These are phyloP conservation scores for Claviceps monticola DNA, from an alignment of 2,329 filamentous ascomycete species.

Conservation along the genomic window DNA sequence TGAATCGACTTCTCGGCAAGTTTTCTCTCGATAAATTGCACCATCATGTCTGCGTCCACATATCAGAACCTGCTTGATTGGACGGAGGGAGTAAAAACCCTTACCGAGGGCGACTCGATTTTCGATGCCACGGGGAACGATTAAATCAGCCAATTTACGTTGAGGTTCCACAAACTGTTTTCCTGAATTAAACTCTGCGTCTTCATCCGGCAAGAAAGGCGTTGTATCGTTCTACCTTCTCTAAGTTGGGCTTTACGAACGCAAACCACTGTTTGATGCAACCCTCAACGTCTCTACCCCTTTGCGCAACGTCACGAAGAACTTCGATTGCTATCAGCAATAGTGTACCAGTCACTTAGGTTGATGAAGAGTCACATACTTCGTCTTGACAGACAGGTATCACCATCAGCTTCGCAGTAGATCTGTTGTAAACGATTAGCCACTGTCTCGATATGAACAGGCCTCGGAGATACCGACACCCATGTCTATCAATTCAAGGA, in stretches of 20 bases:
- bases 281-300: conserved; percentile 83
- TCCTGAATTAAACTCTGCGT: background rate
- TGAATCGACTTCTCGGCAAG: conserved; percentile 72
- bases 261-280: conserved; percentile 97
- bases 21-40: conserved; percentile 81
- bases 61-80: conserved; percentile 5
- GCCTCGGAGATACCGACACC: conserved; percentile 39
- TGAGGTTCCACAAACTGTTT: conserved; percentile 74
- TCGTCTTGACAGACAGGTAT: conserved; percentile 81
- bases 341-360: background rate
- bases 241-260: conserved; percentile 94
- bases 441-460: background rate
- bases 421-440: conserved; percentile 40
- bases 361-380: conserved; percentile 36
- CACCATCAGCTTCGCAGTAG: conserved; percentile 90
- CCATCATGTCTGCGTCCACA: conserved; percentile 58
- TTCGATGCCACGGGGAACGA: conserved; percentile 87
- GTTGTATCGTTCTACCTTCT: conserved; percentile 39
- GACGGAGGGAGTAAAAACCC: conserved; percentile 11
- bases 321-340: conserved; percentile 33
- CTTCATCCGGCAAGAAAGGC: background rate
- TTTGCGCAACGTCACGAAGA: conserved; percentile 74
- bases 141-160: conserved; percentile 81
- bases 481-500: conserved; percentile 80
- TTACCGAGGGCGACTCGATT: conserved; percentile 79